Evolutionary conservation across 768 basidiomycete genomes (phyloP), one percentile per base, ranked within the genome.

Genomic region (Suillus fuscotomentosus): DNA sequence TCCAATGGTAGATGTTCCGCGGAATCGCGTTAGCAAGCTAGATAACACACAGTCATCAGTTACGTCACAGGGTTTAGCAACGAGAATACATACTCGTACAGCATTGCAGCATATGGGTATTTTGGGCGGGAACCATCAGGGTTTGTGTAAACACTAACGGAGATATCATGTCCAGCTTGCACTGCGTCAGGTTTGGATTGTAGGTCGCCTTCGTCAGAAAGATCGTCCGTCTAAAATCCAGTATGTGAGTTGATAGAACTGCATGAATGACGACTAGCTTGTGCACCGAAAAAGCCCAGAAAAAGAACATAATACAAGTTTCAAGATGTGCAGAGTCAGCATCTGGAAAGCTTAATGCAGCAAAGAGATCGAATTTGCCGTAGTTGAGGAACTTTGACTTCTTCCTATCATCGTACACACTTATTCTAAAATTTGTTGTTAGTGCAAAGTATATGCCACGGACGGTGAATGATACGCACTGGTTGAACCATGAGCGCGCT

Each of bases 231-330:
- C 78, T 79, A 43, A 24, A 36, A 14, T 39, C 1, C 11, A 42
- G 11, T 10, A 51, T 11, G 22, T 72, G 20, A 72, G 67, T 38
- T 17, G 27, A 22, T 17, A 42, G 53, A 13, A 31, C 6, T 1
- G 41, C 6, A 59, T 7, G 10, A 38, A 27, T 59, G 3, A 13
- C 0, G 41, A 42, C 15, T 3, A 36, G 42, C 39, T 17, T 60
- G 51, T 72, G 5, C 62, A 79, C 78, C 31, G 77, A 70, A 65
- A 79, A 79, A 15, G 78, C 78, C 76, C 77, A 79, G 41, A 79
- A 71, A 69, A 77, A 78, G 64, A 79, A 79, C 27, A 75, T 71
- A 36, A 79, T 73, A 64, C 78, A 74, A 2, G 78, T 79, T 2
- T 65, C 72, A 48, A 79, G 73, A 61, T 79, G 78, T 7, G 66